Percentiles rank a stretch among this genome's conserved stretches.
Conservation (phyloP, 495 filamentous ascomycete genomes). For the Talaromyces stipitatus region DNA sequence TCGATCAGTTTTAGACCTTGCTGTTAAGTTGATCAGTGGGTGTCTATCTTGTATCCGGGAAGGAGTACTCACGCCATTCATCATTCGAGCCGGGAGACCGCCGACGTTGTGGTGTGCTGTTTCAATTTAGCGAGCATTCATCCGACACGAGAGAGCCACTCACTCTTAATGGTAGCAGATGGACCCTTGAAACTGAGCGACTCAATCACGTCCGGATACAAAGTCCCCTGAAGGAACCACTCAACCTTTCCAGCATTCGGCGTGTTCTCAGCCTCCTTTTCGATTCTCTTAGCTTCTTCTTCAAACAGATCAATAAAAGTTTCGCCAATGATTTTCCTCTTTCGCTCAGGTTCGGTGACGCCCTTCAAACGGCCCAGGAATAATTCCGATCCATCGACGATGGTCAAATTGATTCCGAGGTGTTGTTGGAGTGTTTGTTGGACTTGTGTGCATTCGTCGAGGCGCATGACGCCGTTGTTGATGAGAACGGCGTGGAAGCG, state of each 20-base stretch:
- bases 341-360: slow-evolving; percentile 76
- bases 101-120: slow-evolving; percentile 26
- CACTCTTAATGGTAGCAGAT: slow-evolving; percentile 69
- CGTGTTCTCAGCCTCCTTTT: slow-evolving; percentile 54
- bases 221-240: slow-evolving; percentile 80
- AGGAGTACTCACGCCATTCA: slow-evolving; percentile 15
- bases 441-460: slow-evolving; percentile 76
- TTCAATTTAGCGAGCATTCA: background rate
- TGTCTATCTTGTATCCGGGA: background rate
- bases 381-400: slow-evolving; percentile 68
- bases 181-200: slow-evolving; percentile 77
- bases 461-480: slow-evolving; percentile 80
- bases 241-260: slow-evolving; percentile 61
- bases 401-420: slow-evolving; percentile 83
- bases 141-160: background rate
- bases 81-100: slow-evolving; percentile 22
- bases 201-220: slow-evolving; percentile 66
- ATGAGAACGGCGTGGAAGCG: slow-evolving; percentile 86
- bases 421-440: slow-evolving; percentile 66
- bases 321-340: slow-evolving; percentile 86
- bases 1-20: background rate
- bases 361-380: slow-evolving; percentile 73
- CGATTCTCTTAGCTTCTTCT: slow-evolving; percentile 62
- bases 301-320: slow-evolving; percentile 79
- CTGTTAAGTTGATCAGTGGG: background rate